Conservation (phyloP, 1,284 basidiomycete genomes). For the Blastosporella zonata region DNA sequence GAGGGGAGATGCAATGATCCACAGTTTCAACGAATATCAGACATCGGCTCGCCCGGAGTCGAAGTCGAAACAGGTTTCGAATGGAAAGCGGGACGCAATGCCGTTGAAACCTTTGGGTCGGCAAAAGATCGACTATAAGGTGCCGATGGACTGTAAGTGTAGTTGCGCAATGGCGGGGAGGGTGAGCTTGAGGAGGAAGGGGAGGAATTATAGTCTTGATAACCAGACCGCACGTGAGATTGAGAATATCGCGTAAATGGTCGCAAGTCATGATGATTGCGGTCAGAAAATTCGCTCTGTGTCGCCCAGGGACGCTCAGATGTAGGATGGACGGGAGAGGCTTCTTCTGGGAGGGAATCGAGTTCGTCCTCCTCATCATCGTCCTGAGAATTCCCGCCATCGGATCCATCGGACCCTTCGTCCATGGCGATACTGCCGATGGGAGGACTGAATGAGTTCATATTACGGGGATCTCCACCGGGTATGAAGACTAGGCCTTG, state of each 20-base stretch:
- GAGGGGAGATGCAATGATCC: neutral
- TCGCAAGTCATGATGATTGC: neutral
- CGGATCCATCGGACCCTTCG: conserved; percentile 24
- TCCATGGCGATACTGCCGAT: conserved; percentile 24
- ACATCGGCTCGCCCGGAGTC: conserved; percentile 6
- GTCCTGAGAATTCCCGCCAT: conserved; percentile 12
- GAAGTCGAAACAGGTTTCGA: conserved; percentile 3
- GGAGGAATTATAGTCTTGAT: neutral
- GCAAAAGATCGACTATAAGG: conserved; percentile 27
- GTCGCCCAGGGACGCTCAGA: conserved; percentile 1
- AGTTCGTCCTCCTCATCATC: conserved; percentile 22
- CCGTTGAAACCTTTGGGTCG: conserved; percentile 31
- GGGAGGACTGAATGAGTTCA: conserved; percentile 18
- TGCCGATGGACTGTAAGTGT: conserved; percentile 28
- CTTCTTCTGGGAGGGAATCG: conserved; percentile 15
- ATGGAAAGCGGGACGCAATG: conserved; percentile 31
- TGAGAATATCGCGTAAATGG: conserved; percentile 15
- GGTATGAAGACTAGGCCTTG: conserved; percentile 14
- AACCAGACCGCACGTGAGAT: conserved; percentile 14
- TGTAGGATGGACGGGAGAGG: conserved; percentile 6
- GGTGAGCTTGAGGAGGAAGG: conserved; percentile 19
- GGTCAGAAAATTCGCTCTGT: neutral
- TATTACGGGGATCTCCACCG: conserved; percentile 8
- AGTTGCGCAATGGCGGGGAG: conserved; percentile 16
- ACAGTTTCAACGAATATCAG: conserved; percentile 3